A percentile compares a stretch with the other conserved stretches of the same genome.
These are phyloP conservation scores for Vachellia pachyceras DNA, from an alignment of 306 rosid genomes.

Conservation along the genomic window DNA sequence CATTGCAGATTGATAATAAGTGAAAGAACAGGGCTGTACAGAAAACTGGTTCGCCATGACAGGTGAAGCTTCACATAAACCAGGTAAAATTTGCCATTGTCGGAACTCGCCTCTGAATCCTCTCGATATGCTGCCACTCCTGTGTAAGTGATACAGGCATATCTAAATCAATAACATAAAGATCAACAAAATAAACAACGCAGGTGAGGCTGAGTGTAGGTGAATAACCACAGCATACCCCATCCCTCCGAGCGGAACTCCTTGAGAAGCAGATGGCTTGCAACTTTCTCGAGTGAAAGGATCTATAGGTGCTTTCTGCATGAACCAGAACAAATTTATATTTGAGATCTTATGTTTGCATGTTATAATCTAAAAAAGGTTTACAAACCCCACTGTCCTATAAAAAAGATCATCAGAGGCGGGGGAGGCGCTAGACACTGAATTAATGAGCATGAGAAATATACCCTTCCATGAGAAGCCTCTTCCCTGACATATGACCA, in stretches of 20 bases:
- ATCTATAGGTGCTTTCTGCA: constrained; percentile 99
- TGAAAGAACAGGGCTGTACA: constrained; percentile 53
- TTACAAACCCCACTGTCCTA: constrained; percentile 6
- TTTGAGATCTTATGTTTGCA: constrained; percentile 8
- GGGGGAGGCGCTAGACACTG: constrained; percentile 3
- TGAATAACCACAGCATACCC: constrained; percentile 64
- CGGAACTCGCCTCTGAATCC: constrained; percentile 99
- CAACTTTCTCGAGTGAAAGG: constrained; percentile 94
- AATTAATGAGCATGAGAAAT: constrained; percentile 30
- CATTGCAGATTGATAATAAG: constrained; percentile 42
- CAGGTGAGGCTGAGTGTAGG: background rate
- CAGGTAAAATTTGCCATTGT: constrained; percentile 96
- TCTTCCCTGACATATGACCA: constrained; percentile 99
- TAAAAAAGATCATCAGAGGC: background rate
- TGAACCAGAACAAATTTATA: constrained; percentile 38
- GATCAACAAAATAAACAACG: constrained; percentile 25
- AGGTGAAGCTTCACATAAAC: constrained; percentile 84
- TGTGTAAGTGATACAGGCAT: constrained; percentile 42
- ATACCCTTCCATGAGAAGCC: constrained; percentile 99
- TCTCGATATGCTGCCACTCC: constrained; percentile 99
- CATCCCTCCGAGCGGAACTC: constrained; percentile 99
- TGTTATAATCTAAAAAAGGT: constrained; percentile 15
- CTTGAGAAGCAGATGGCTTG: constrained; percentile 98
- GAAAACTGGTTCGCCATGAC: constrained; percentile 99
- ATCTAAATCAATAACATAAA: constrained; percentile 29